Evolutionary conservation across 108 stramenopile genomes (phyloP).

Genomic region (Discostella pseudostelligera): DNA sequence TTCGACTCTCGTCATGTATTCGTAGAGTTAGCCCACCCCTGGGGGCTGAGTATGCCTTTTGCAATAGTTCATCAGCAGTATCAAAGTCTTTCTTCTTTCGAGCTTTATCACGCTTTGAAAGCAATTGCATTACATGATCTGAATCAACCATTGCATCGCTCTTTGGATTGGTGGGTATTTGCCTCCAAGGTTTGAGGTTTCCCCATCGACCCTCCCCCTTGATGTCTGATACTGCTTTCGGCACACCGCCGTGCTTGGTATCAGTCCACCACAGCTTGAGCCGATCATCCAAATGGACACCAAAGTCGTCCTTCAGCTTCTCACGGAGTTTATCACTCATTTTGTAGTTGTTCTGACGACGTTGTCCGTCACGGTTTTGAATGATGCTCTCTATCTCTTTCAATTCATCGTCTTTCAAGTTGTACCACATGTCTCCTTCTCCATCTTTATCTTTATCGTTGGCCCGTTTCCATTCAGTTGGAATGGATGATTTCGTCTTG

Average conservation of each 20-base stretch:
- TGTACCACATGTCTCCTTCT: conserved; percentile 34
- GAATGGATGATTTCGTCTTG: conserved; percentile 27
- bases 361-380: conserved; percentile 63
- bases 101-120: conserved; percentile 76
- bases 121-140: conserved; percentile 59
- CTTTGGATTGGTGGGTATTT: conserved; percentile 76
- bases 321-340: conserved; percentile 72
- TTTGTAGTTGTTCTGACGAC: conserved; percentile 59
- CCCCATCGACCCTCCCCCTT: conserved; percentile 87
- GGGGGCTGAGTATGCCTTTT: conserved; percentile 65
- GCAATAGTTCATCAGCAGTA: conserved; percentile 69
- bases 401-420: conserved; percentile 49
- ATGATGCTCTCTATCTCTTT: conserved; percentile 50
- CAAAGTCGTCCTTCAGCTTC: conserved; percentile 56
- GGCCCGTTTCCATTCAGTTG: conserved; percentile 72
- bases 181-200: conserved; percentile 62
- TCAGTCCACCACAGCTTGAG: conserved; percentile 83
- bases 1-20: conserved; percentile 81
- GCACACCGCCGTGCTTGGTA: conserved; percentile 62
- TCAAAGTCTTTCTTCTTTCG: conserved; percentile 76
- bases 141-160: conserved; percentile 79
- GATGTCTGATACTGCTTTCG: conserved; percentile 56
- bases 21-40: conserved; percentile 64
- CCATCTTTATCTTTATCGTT: conserved; percentile 50
- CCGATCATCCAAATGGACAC: conserved; percentile 77